Conservation (phyloP, 305 asterid species). For the Rubia tinctorum region DNA sequence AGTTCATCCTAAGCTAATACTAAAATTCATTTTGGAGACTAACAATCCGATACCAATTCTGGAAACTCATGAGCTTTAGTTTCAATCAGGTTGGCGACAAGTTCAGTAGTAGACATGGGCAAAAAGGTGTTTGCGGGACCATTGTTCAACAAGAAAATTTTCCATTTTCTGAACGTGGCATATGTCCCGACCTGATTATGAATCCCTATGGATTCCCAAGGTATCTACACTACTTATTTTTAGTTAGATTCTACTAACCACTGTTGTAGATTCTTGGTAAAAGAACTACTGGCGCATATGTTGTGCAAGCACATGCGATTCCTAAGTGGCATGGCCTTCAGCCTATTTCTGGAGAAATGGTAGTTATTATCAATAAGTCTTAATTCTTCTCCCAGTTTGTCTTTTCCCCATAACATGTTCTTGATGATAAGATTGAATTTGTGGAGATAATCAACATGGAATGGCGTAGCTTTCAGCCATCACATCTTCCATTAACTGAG, state of each 20-base stretch:
- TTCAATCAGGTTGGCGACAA: conserved; percentile 80
- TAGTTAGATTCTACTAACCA: neutral
- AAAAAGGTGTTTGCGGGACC: conserved; percentile 98
- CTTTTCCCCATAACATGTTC: no score
- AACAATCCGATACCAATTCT: neutral
- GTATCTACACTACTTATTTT: conserved; percentile 25
- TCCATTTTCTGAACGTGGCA: conserved; percentile 95
- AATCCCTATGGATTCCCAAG: conserved; percentile 99
- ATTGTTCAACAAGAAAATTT: conserved; percentile 94
- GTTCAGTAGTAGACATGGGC: conserved; percentile 98
- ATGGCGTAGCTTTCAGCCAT: no score
- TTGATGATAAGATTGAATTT: no score
- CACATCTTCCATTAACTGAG: no score
- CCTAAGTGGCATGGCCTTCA: no score
- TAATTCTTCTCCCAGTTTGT: no score
- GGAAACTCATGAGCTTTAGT: conserved; percentile 9
- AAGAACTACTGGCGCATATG: no score
- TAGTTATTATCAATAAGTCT: no score
- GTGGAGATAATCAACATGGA: no score
- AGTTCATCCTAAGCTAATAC: conserved; percentile 5
- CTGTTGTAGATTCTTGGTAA: no score
- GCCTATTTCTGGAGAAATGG: no score
- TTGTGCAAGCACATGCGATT: no score
- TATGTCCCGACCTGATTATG: conserved; percentile 99
- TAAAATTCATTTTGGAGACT: neutral